Percentiles rank a stretch among this genome's conserved stretches.
Evolutionary conservation across 2,329 filamentous ascomycete species (phyloP).

Genomic region (Apiospora hydei): DNA sequence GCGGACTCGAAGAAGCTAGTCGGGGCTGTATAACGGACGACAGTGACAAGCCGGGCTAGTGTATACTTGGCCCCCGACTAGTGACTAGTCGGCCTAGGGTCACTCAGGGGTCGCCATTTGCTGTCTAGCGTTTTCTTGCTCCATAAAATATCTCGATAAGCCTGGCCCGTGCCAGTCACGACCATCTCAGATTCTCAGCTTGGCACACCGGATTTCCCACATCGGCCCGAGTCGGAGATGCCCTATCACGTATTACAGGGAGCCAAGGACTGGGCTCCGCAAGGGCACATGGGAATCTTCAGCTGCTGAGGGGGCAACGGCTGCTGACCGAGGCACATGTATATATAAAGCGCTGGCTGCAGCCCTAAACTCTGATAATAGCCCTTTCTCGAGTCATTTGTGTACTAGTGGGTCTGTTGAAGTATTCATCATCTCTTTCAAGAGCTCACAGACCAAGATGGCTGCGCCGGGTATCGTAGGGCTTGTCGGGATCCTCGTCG

Average conservation of each 20-base stretch:
- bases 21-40: not conserved
- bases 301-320: not conserved
- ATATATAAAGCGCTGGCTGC: not conserved
- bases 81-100: conserved; percentile 9
- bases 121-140: not conserved
- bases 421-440: not conserved
- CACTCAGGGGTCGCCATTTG: not conserved
- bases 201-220: not conserved
- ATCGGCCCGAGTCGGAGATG: not conserved
- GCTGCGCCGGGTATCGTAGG: not conserved
- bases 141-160: not conserved
- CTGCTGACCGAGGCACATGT: not conserved
- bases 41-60: conserved; percentile 4
- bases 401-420: not conserved
- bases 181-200: not conserved
- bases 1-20: not conserved
- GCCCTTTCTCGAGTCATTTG: not conserved
- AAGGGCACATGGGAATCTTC: not conserved
- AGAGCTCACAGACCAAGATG: not conserved
- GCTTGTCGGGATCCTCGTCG: conserved; percentile 29
- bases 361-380: not conserved
- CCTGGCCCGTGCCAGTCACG: not conserved
- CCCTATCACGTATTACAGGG: not conserved
- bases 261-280: not conserved
- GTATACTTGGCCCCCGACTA: conserved; percentile 11